Evolutionary conservation across 805 yeast genomes (phyloP).

Genomic region (Myxozyma vanderwaltii): DNA sequence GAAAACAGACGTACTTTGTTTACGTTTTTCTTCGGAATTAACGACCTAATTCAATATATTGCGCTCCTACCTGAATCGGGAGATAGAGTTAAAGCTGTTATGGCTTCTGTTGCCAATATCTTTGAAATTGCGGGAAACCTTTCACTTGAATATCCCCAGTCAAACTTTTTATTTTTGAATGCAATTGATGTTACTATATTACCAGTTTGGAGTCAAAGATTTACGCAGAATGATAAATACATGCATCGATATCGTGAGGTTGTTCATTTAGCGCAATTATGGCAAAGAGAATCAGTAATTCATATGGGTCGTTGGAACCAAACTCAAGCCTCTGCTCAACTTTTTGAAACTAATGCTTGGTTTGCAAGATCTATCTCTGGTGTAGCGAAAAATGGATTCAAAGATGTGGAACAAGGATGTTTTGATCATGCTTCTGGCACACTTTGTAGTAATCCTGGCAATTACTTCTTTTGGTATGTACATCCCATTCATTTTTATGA

Average conservation of each 20-base stretch:
- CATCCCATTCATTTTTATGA: not conserved
- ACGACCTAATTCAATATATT: slow-evolving; percentile 27
- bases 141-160: slow-evolving; percentile 19
- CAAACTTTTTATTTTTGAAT: slow-evolving; percentile 25
- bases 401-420: slow-evolving; percentile 8
- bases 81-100: slow-evolving; percentile 20
- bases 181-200: slow-evolving; percentile 28
- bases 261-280: slow-evolving; percentile 14
- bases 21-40: slow-evolving; percentile 28
- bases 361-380: slow-evolving; percentile 25
- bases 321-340: slow-evolving; percentile 17
- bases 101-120: slow-evolving; percentile 17
- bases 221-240: slow-evolving; percentile 6
- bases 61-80: slow-evolving; percentile 1
- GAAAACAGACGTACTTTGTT: slow-evolving; percentile 21
- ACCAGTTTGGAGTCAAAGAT: slow-evolving; percentile 24
- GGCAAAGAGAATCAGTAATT: slow-evolving; percentile 18
- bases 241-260: slow-evolving; percentile 24
- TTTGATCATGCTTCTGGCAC: slow-evolving; percentile 13
- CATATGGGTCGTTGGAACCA: slow-evolving; percentile 25
- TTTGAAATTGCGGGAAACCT: slow-evolving; percentile 16
- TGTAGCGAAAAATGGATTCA: slow-evolving; percentile 18
- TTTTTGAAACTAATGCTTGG: slow-evolving; percentile 30
- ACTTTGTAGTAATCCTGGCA: slow-evolving; percentile 15
- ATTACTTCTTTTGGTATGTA: slow-evolving; percentile 26